These are phyloP conservation scores for Spiromastix sp. DNA, from an alignment of 2,329 filamentous ascomycete genomes.

Conservation along the genomic window DNA sequence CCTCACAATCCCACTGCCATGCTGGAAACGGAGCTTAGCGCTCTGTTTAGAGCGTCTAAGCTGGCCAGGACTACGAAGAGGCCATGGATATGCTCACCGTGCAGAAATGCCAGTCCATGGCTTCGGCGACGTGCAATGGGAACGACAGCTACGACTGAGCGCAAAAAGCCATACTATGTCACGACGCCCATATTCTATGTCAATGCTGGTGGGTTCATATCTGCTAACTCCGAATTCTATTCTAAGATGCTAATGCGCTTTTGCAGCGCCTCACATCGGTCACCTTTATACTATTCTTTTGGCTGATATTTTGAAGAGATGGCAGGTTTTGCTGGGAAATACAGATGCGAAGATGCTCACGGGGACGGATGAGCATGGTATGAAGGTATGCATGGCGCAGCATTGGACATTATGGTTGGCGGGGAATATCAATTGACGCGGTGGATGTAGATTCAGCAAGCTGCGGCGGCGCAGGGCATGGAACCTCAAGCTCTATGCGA, in stretches of 20 bases:
- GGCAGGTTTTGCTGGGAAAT: constrained; percentile 66
- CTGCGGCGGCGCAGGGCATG: constrained; percentile 59
- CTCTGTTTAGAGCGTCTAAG: constrained; percentile 21
- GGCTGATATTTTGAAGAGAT: constrained; percentile 83
- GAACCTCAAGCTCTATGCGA: constrained; percentile 83
- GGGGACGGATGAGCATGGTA: constrained; percentile 92
- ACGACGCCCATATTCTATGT: constrained; percentile 99
- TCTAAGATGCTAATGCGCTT: constrained; percentile 1
- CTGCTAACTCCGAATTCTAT: constrained; percentile 2
- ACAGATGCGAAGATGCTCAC: constrained; percentile 64
- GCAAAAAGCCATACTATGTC: constrained; percentile 77
- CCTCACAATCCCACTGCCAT: constrained; percentile 18
- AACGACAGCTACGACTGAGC: background rate
- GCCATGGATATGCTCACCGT: constrained; percentile 23
- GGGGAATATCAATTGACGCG: constrained; percentile 11
- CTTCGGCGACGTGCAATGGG: constrained; percentile 14
- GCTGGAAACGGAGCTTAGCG: constrained; percentile 19
- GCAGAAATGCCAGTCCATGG: constrained; percentile 15
- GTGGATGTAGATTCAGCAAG: constrained; percentile 59
- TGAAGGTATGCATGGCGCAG: constrained; percentile 72
- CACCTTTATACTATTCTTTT: constrained; percentile 92
- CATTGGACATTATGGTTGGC: background rate
- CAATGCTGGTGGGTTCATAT: constrained; percentile 61
- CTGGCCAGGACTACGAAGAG: constrained; percentile 11
- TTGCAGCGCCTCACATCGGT: constrained; percentile 76